phyloP scores from a whole-genome alignment of 306 rosid genomes.

The Argentina anserina region DNA sequence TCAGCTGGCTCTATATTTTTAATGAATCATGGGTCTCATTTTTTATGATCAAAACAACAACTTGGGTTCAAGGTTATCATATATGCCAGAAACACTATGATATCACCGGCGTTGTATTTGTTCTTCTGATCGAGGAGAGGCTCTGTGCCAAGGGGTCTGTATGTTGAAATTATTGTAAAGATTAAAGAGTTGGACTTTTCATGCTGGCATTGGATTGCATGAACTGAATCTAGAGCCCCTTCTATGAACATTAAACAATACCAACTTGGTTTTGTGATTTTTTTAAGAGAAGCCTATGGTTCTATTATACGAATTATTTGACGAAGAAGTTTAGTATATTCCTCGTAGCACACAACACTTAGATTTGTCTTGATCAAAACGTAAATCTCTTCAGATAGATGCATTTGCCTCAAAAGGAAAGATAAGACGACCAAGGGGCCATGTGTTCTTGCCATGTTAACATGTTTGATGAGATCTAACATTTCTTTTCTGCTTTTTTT shows the following conservation, averaged over 20 bases:
- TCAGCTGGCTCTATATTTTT: not conserved
- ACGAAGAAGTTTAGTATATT: slow-evolving; percentile 1
- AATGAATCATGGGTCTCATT: slow-evolving; percentile 12
- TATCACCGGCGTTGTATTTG: not conserved
- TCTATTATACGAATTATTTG: not conserved
- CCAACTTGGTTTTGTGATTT: not conserved
- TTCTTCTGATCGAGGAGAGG: not conserved
- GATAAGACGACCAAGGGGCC: not conserved
- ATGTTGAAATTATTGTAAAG: slow-evolving; percentile 14
- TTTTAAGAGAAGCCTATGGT: not conserved
- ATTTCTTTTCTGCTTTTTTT: too few relatives aligned
- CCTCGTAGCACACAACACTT: not conserved
- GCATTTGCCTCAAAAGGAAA: not conserved
- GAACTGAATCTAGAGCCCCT: slow-evolving; percentile 20
- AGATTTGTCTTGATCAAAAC: not conserved
- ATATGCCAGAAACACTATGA: not conserved
- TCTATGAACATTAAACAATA: not conserved
- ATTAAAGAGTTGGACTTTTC: slow-evolving; percentile 22
- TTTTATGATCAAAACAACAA: not conserved
- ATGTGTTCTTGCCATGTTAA: not conserved
- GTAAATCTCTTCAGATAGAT: not conserved
- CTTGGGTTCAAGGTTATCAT: not conserved
- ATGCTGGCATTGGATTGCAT: slow-evolving; percentile 28
- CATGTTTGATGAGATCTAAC: slow-evolving; percentile 1
- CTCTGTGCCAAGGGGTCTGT: slow-evolving; percentile 31